phyloP scores from a whole-genome alignment of 805 yeast species.

The Saturnispora silvae region DNA sequence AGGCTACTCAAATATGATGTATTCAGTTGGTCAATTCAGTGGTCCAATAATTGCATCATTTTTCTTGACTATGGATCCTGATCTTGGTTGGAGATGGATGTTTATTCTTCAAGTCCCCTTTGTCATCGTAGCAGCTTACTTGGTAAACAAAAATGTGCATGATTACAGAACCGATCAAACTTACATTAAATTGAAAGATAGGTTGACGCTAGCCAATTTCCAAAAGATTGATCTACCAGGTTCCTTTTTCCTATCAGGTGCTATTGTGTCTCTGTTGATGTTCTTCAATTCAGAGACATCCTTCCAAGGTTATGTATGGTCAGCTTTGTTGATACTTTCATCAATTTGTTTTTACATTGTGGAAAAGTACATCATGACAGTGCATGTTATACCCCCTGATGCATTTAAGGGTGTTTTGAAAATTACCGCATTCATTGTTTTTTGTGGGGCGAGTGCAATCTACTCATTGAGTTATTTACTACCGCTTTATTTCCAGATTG shows the following conservation, averaged over 20 bases:
- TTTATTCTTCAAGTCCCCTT: conserved; percentile 33
- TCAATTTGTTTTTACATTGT: conserved; percentile 21
- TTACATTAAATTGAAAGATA: conserved; percentile 16
- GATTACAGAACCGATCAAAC: conserved; percentile 20
- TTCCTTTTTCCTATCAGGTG: conserved; percentile 26
- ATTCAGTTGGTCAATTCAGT: conserved; percentile 30
- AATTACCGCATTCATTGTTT: conserved; percentile 27
- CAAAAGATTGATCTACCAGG: conserved; percentile 33
- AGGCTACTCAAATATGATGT: conserved; percentile 36
- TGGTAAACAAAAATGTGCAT: conserved; percentile 24
- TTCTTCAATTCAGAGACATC: conserved; percentile 16
- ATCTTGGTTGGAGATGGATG: conserved; percentile 37
- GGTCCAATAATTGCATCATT: conserved; percentile 37
- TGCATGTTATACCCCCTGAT: conserved; percentile 31
- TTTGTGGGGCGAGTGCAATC: conserved; percentile 29
- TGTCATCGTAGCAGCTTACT: conserved; percentile 20
- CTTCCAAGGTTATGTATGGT: conserved; percentile 5
- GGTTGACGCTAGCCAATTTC: conserved; percentile 27
- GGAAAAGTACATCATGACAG: conserved; percentile 28
- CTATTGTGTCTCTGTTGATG: conserved; percentile 27
- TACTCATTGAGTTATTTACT: conserved; percentile 28
- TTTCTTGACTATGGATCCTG: conserved; percentile 24
- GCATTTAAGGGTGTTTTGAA: conserved; percentile 31
- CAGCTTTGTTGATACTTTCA: conserved; percentile 12
- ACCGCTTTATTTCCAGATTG: conserved; percentile 35